Percentiles rank a stretch among this genome's conserved stretches.
phyloP scores from a whole-genome alignment of 2,329 filamentous ascomycete species.

The Colletotrichum sidae region DNA sequence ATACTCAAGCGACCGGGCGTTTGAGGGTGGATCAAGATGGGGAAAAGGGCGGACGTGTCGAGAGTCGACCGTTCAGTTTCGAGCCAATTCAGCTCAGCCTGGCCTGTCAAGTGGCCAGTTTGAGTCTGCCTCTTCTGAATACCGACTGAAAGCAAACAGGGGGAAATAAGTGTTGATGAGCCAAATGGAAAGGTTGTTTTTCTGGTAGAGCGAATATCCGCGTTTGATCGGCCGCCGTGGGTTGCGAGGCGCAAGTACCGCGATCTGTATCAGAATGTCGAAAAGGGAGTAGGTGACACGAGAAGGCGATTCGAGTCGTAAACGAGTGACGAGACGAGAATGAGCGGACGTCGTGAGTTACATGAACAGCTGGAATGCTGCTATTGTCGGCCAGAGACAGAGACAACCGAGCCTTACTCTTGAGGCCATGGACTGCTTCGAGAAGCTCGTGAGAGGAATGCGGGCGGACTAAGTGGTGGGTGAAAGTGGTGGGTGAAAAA shows the following conservation, averaged over 20 bases:
- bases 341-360: constrained; percentile 20
- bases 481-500: constrained; percentile 9
- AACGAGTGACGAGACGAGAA: constrained; percentile 16
- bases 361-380: constrained; percentile 10
- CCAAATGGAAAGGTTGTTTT: background rate
- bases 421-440: constrained; percentile 30
- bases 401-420: constrained; percentile 8
- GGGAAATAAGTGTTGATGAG: background rate
- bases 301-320: constrained; percentile 10
- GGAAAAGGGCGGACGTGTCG: constrained; percentile 14
- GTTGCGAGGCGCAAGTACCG: constrained; percentile 21
- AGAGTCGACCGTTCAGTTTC: background rate
- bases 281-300: constrained; percentile 26
- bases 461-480: background rate
- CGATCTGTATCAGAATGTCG: constrained; percentile 31
- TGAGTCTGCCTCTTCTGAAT: constrained; percentile 12
- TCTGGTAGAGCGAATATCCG: constrained; percentile 31
- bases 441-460: constrained; percentile 27
- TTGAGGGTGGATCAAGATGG: constrained; percentile 31
- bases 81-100: constrained; percentile 5
- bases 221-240: constrained; percentile 35
- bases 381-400: background rate
- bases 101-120: background rate
- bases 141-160: constrained; percentile 10
- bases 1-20: constrained; percentile 33